phyloP scores from a whole-genome alignment of 805 yeast species.

The Groenewaldozyma tartarivorans region DNA sequence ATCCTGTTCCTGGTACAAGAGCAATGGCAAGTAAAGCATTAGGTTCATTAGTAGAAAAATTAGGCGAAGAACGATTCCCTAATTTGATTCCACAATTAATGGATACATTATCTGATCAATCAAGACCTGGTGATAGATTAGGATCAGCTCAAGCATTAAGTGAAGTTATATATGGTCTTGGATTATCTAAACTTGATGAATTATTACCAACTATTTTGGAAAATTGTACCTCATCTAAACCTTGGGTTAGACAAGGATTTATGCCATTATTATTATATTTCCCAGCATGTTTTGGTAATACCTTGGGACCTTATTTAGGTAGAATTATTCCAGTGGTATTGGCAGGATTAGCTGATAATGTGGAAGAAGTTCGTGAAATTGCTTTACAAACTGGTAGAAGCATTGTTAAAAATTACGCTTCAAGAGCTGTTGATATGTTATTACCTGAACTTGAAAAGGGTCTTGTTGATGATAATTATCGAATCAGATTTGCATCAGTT shows the following conservation, averaged over 20 bases:
- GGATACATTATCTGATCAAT: conserved; percentile 64
- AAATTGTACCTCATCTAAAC: conserved; percentile 56
- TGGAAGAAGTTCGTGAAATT: conserved; percentile 79
- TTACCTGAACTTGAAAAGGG: conserved; percentile 93
- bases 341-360: conserved; percentile 81
- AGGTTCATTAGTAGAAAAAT: conserved; percentile 90
- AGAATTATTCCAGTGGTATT: conserved; percentile 86
- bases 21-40: conserved; percentile 96
- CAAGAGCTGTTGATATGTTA: conserved; percentile 82
- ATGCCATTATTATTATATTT: conserved; percentile 81
- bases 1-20: conserved; percentile 94
- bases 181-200: conserved; percentile 79
- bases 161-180: conserved; percentile 89
- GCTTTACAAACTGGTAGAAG: conserved; percentile 89
- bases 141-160: conserved; percentile 97
- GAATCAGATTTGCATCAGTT: conserved; percentile 88
- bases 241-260: conserved; percentile 80
- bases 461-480: conserved; percentile 65
- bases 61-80: conserved; percentile 95
- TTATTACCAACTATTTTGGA: conserved; percentile 69
- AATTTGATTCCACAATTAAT: conserved; percentile 74
- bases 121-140: conserved; percentile 78
- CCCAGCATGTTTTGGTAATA: conserved; percentile 91
- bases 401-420: conserved; percentile 83
- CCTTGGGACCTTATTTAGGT: conserved; percentile 80